Base-by-base conservation (phyloP, 148 eudicot species). In the Gaultheria prostrata region DNA sequence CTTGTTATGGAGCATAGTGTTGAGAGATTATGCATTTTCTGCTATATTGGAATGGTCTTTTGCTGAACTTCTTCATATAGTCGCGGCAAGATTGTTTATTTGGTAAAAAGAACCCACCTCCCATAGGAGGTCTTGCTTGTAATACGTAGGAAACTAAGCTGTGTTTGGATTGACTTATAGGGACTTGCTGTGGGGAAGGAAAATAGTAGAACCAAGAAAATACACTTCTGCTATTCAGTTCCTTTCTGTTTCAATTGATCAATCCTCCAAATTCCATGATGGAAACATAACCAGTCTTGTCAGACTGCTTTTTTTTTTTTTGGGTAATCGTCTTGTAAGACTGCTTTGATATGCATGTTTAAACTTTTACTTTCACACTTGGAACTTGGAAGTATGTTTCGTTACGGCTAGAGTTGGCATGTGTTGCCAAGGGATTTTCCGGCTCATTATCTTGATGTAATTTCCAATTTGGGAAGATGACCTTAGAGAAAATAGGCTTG, bases 11-110 rank as follows among this genome's bases (percentile, higher is more conserved):
- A 35, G 54, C 30, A 46, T 78, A 17, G 77, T 77, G 2, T 76
- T 81, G 32, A 8, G 89, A 87, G 76, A 87, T 83, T 35, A 82
- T 76, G 33, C 33, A n/a, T 24, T n/a, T 49, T 49, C 39, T 28
- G 33, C 43, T 1, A 28, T 12, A 26, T 26, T 8, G n/a, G 24
- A 76, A 76, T 76, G 78, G n/a, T 20, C 51, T 74, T 76, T 48
- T 48, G 33, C 79, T 48, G 72, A 30, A 63, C 14, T 13, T 30
- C 26, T 5, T 67, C 35, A 67, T 67, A 28, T 13, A 12, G 17
- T 4, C 18, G 4, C 1, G 39, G 39, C 4, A 4, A 67, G 35
- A 28, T 67, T 11, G 39, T 13, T 28, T 30, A 28, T 4, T 3
- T 67, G 39, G 71, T 67, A 11, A 35, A 67, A 67, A 28, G 72